Conservation (phyloP, 2,329 filamentous ascomycete genomes). For the Arachnopeziza araneosa region DNA sequence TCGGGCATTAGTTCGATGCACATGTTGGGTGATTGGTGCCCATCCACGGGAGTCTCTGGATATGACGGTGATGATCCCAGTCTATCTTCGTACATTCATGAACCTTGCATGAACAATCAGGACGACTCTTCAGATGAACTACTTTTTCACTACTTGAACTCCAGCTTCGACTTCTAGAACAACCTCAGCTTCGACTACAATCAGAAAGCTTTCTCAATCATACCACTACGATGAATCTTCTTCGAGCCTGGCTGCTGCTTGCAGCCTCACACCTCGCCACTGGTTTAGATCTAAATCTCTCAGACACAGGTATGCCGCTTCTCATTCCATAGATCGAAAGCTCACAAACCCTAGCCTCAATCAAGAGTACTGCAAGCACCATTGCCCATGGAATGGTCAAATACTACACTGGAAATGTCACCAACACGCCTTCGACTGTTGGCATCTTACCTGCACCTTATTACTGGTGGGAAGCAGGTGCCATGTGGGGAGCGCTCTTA, state of each 20-base stretch:
- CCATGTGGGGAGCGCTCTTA: conserved; percentile 61
- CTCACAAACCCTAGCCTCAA: conserved; percentile 42
- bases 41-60: neutral
- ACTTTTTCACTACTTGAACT: neutral
- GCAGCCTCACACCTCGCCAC: neutral
- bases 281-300: neutral
- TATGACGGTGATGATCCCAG: neutral
- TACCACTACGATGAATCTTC: neutral
- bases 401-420: conserved; percentile 59
- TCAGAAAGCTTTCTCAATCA: neutral
- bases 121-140: no score
- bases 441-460: conserved; percentile 61
- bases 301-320: neutral
- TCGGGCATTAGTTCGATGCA: neutral
- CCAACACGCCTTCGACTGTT: conserved; percentile 48
- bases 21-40: neutral
- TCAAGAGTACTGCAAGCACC: conserved; percentile 54
- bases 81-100: neutral
- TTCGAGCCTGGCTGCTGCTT: neutral
- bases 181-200: neutral
- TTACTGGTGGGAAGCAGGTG: conserved; percentile 53
- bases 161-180: neutral
- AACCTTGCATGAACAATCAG: neutral
- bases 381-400: conserved; percentile 56
- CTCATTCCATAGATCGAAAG: neutral